Evolutionary conservation across 495 filamentous ascomycete species (phyloP).

Genomic region (Daldinia decipiens): DNA sequence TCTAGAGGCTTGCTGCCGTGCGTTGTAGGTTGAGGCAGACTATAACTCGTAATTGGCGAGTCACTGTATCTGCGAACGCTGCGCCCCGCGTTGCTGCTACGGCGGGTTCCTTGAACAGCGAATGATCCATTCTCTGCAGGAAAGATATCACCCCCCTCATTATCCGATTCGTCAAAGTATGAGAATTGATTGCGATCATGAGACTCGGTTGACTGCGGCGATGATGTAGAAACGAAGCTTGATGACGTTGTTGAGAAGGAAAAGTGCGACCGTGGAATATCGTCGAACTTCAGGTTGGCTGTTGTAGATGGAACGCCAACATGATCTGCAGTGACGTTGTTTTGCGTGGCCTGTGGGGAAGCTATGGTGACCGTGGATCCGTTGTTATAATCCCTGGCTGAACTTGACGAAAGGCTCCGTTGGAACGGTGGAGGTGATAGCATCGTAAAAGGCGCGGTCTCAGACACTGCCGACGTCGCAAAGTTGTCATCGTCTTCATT

Average conservation of each 20-base stretch:
- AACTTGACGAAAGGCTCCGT: slow-evolving; percentile 48
- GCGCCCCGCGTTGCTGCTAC: slow-evolving; percentile 8
- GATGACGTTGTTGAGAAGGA: slow-evolving; percentile 52
- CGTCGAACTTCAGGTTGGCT: slow-evolving; percentile 13
- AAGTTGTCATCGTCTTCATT: slow-evolving; percentile 66
- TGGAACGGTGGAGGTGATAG: slow-evolving; percentile 62
- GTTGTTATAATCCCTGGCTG: slow-evolving; percentile 26
- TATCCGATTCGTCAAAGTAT: slow-evolving; percentile 58
- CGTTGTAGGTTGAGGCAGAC: slow-evolving; percentile 50
- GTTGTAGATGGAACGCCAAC: neutral
- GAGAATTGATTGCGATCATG: slow-evolving; percentile 46
- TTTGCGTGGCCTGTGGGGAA: slow-evolving; percentile 9
- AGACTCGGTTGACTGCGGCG: slow-evolving; percentile 35
- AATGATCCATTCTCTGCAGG: slow-evolving; percentile 33
- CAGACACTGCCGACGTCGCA: slow-evolving; percentile 59
- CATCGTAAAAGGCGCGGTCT: slow-evolving; percentile 53
- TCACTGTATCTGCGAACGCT: slow-evolving; percentile 34
- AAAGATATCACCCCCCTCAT: slow-evolving; percentile 47
- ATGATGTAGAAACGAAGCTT: slow-evolving; percentile 45
- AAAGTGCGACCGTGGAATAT: slow-evolving; percentile 51
- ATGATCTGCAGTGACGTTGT: slow-evolving; percentile 3
- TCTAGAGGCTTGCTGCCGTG: slow-evolving; percentile 37
- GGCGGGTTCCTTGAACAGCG: slow-evolving; percentile 26
- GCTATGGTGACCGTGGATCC: slow-evolving; percentile 21
- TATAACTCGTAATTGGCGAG: slow-evolving; percentile 54